Evolutionary conservation across 2,329 filamentous ascomycete genomes (phyloP), one percentile per base, ranked within the genome.

Genomic region (Pyrenophora seminiperda): DNA sequence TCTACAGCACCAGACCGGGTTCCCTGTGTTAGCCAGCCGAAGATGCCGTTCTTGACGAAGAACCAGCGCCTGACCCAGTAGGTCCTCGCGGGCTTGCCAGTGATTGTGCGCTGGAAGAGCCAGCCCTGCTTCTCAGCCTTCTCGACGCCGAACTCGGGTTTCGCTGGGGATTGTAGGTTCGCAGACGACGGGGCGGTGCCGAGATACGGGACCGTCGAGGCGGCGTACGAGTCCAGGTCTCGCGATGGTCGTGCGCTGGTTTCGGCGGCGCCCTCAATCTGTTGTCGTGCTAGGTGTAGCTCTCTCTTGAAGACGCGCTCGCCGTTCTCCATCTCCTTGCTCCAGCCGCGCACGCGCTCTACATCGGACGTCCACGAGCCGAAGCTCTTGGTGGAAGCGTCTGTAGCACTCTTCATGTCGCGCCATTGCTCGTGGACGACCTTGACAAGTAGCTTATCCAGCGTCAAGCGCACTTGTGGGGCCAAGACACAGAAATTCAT

Each of bases 11-110:
- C 86, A 36, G 85, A 86, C 50, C 92, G 85, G 0, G 85, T 79
- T 3, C 90, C 89, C 65, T 95, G 91, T 15, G 94, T 83, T 4
- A 99, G 80, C 85, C 91, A 97, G 17, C 94, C 94, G 73, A 99
- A 97, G 50, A 97, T 94, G 31, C 94, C 93, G 66, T 96, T 88
- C 58, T 93, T 92, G 62, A 96, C 88, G 71, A 96, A 97, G 68
- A 94, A 96, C 94, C 94, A 99, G 44, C 93, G 83, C 52, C 91
- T 84, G 19, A 91, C 83, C 94, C 94, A 99, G 32, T 84, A 83
- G n/a, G 91, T 91, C 54, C 93, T 82, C 11, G 91, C 89, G 0
- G 93, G 93, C 72, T 97, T 97, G 29, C 91, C 92, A 1, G 89
- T 86, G 6, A 92, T 77, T 1, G 87, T 89, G 42, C 91, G 83